Evolutionary conservation across 2,329 filamentous ascomycete species (phyloP), one percentile per base, ranked within the genome.

Genomic region (Ophiocordyceps unilateralis): DNA sequence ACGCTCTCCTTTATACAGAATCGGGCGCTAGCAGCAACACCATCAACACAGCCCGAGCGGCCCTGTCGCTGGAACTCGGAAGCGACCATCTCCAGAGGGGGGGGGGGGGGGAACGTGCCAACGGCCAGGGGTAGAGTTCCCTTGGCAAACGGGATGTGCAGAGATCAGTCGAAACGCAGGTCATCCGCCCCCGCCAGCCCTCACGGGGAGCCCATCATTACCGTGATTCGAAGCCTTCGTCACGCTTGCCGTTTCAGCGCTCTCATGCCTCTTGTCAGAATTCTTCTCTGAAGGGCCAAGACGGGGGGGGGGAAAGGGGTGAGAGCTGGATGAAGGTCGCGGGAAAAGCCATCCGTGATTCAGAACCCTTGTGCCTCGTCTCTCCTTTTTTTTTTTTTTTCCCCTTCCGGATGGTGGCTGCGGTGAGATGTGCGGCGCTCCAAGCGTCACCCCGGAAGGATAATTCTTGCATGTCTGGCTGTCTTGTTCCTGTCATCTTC

Each of bases 111-210:
- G 7, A 36, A 2, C n/a, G 9, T 4, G 32, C 5, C 5, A 3
- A 15, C 4, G 28, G 28, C 2, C 14, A 15, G 12, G 10, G 26
- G 26, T n/a, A 26, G 32, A 17, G 15, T 19, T 11, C 2, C 7
- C 32, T 17, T 36, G 32, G 32, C 15, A 12, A 23, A 20, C 41
- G 20, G 19, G 36, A 30, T 39, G 32, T 17, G 24, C 41, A 34
- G 26, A 39, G 24, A 43, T 39, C 19, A 39, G 41, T 39, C 41
- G 41, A 43, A 43, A 43, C 41, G 36, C n/a, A 11, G 24, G 8
- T 21, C 41, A 37, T 42, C 41, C 26, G 14, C n/a, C 26, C 14
- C 10, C 10, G 10, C 14, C 10, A n/a, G 12, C 15, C 15, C 32
- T 17, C 32, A 7, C 41, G 8, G 24, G 36, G n/a, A 3, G 21